phyloP scores from a whole-genome alignment of 306 rosid species.

The Lablab purpureus region DNA sequence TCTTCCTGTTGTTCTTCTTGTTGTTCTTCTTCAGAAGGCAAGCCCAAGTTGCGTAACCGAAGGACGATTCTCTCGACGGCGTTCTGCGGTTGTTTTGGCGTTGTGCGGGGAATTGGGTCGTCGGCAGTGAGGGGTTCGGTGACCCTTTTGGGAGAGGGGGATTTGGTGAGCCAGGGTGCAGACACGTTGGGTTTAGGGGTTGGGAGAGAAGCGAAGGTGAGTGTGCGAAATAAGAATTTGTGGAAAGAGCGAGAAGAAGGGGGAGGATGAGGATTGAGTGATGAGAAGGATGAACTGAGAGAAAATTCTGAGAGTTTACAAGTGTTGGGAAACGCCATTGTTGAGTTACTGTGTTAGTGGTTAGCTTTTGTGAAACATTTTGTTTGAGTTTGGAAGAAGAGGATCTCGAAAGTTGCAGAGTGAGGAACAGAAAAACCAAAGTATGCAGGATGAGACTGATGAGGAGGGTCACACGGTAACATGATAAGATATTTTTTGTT shows the following conservation, averaged over 20 bases:
- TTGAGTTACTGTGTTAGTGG: neutral
- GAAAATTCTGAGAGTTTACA: conserved; percentile 65
- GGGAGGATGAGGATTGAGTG: conserved; percentile 43
- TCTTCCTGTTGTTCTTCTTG: conserved; percentile 22
- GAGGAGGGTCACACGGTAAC: too few species aligned
- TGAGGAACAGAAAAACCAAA: too few species aligned
- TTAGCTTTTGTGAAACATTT: conserved; percentile 4
- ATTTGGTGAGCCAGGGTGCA: conserved; percentile 78
- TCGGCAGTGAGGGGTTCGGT: conserved; percentile 32
- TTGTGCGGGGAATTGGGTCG: conserved; percentile 32
- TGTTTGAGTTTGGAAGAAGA: neutral
- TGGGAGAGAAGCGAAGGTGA: conserved; percentile 59
- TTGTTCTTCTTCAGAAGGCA: conserved; percentile 53
- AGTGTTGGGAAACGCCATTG: conserved; percentile 60
- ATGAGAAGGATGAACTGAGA: conserved; percentile 44
- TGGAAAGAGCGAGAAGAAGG: conserved; percentile 55
- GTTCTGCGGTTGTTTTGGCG: conserved; percentile 54
- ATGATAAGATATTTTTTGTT: too few species aligned
- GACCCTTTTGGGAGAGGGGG: conserved; percentile 58
- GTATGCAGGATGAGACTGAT: too few species aligned
- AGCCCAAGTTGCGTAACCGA: conserved; percentile 76
- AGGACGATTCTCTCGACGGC: conserved; percentile 85
- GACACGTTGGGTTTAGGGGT: conserved; percentile 54
- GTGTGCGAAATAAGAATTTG: conserved; percentile 59
- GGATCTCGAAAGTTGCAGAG: conserved; percentile 34